These are phyloP conservation scores for Chalciporus piperatus DNA, from an alignment of 768 basidiomycete species.

Conservation along the genomic window DNA sequence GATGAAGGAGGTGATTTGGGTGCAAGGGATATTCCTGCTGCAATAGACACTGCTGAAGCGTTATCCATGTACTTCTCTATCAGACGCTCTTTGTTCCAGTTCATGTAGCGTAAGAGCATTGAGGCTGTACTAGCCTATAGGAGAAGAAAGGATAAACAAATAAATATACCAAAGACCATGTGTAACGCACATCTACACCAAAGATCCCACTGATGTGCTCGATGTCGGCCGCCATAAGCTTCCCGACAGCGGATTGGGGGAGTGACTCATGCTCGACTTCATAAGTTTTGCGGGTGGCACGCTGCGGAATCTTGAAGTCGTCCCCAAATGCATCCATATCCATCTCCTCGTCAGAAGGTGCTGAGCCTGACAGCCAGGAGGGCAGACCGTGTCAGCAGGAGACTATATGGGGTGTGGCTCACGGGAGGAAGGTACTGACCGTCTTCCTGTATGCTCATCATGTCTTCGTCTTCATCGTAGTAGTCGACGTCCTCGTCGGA, in stretches of 20 bases:
- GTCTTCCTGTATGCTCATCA: conserved; percentile 59
- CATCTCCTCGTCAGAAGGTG: conserved; percentile 57
- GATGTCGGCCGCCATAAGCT: conserved; percentile 72
- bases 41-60: conserved; percentile 61
- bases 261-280: conserved; percentile 85
- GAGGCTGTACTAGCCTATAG: conserved; percentile 64
- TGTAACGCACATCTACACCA: conserved; percentile 78
- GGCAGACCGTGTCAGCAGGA: conserved; percentile 20
- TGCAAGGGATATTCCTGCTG: conserved; percentile 64
- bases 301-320: conserved; percentile 57
- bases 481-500: conserved; percentile 67
- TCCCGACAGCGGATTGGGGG: conserved; percentile 69
- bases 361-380: conserved; percentile 32
- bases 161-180: neutral
- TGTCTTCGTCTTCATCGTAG: conserved; percentile 70
- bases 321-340: conserved; percentile 66
- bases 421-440: conserved; percentile 35
- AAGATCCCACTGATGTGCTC: conserved; percentile 88
- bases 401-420: conserved; percentile 15
- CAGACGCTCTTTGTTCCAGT: conserved; percentile 95
- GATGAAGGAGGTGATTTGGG: conserved; percentile 23
- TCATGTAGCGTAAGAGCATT: conserved; percentile 75
- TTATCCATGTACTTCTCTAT: conserved; percentile 98
- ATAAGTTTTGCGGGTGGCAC: conserved; percentile 65
- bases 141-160: neutral